Base-by-base conservation (phyloP, 257 asterid genomes). In the Parsonsia alboflavescens region DNA sequence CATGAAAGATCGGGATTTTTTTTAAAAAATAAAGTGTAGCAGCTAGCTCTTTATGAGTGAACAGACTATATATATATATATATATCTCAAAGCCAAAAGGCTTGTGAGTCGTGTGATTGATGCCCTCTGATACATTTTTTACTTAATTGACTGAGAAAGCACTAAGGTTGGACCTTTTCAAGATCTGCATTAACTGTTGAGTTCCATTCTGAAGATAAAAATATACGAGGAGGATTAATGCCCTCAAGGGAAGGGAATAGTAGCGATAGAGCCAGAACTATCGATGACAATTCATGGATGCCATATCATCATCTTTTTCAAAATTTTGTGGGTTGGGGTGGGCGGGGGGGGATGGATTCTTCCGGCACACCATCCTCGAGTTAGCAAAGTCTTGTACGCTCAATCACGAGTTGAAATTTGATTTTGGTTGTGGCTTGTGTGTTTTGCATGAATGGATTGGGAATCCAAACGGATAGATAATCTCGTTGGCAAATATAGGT, bases 81-180 rank as follows among this genome's bases (percentile, higher is more conserved):
- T n/a, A n/a, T n/a, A n/a, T n/a, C n/a, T 17, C 46, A 24, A 52
- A 46, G 50, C 50, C 12, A 33, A 33, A 33, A 33, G 45, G 33
- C 28, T 5, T 56, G 74, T 66, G 75, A 77, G 45, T 10, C 11
- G 2, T 57, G 74, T 66, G 78, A 78, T 65, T 71, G 80, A 54
- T 72, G 53, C 46, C 50, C 16, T 56, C 7, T 63, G 66, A 10
- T 36, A 58, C 19, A 41, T 68, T 57, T n/a, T 46, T 71, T 16
- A 21, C 17, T 75, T 73, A 71, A 64, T 42, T 28, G 12, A 54
- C 28, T 54, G 28, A 54, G 12, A 54, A 36, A 69, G 36, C 54
- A 70, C 63, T 24, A 16, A 77, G 62, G 13, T 48, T 62, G 21
- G 62, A 19, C 24, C 16, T 21, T 46, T 52, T 52, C 24, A 73